Base-by-base conservation (phyloP, 148 eudicot genomes). In the Chenopodium quinoa region DNA sequence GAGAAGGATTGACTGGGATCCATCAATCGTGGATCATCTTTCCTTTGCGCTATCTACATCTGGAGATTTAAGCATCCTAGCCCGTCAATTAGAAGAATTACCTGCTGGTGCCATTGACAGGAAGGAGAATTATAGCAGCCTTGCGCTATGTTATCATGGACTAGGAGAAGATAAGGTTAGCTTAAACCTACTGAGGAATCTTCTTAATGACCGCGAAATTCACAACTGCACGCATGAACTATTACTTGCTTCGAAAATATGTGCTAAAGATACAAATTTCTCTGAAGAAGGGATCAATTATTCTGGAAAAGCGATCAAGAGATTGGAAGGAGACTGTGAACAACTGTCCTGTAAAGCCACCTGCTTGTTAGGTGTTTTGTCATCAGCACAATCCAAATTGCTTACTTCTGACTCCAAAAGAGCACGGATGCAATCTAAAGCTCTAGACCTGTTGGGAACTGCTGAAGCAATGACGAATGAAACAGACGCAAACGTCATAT, bases 1-100 rank as follows among this genome's bases (percentile, higher is more conserved):
- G 25, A 81, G 83, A 77, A 85, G 71, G 29, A 85, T 91, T 65
- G 78, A 63, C 66, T 91, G 98, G 98, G 95, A 94, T 67, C 87
- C 93, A 3, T 89, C 93, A 22, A 81, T 94, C 58, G 78, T 94
- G 84, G 93, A 93, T 83, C 95, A 94, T 80, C 92, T 94, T 76
- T 81, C 86, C 6, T 94, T 90, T 81, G 98, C 97, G 17, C 85
- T 94, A 67, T 90, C 95, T 71, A 80, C 91, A 10, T 83, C 91
- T 6, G 88, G 90, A 69, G 91, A 91, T 75, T 79, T 88, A 63
- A 63, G 54, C 70, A 78, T 89, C 34, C 80, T 90, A 62, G 89
- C 92, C n/a, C 80, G 71, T 64, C 92, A 83, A 50, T 73, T 93
- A 78, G 97, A 95, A 85, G 92, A 89, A 85, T 81, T 95, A 80